Evolutionary conservation across 2,329 filamentous ascomycete genomes (phyloP).

Genomic region (Aspergillus bombycis): DNA sequence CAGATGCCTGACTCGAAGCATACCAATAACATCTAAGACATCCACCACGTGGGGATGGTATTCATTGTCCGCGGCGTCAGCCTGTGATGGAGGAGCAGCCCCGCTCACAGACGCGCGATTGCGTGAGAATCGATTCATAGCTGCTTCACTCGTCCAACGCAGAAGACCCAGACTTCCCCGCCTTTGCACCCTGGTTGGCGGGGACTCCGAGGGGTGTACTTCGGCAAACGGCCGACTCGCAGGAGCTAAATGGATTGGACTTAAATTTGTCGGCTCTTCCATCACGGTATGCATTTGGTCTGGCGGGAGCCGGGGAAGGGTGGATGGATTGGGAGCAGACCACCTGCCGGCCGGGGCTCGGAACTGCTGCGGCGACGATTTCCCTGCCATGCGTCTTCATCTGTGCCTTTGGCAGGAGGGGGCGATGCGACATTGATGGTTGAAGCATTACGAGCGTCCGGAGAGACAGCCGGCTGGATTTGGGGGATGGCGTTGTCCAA

Average conservation of each 20-base stretch:
- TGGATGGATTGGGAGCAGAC: conserved; percentile 30
- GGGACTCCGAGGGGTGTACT: conserved; percentile 19
- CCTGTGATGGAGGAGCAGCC: conserved; percentile 15
- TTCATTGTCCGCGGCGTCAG: conserved; percentile 40
- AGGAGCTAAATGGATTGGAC: conserved; percentile 12
- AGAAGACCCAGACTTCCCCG: conserved; percentile 26
- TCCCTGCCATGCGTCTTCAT: conserved; percentile 31
- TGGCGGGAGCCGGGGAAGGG: conserved; percentile 25
- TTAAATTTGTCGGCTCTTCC: conserved; percentile 36
- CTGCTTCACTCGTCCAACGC: conserved; percentile 38
- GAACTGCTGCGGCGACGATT: conserved; percentile 46
- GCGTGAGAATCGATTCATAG: conserved; percentile 34
- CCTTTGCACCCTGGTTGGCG: conserved; percentile 17
- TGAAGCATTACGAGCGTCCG: conserved; percentile 1
- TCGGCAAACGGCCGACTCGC: conserved; percentile 13
- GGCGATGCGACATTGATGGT: conserved; percentile 11
- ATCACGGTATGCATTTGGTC: conserved; percentile 35
- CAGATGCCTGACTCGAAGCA: conserved; percentile 27
- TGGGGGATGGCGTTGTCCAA: conserved; percentile 13
- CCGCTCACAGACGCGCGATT: conserved; percentile 39
- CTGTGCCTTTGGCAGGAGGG: conserved; percentile 19
- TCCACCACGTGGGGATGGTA: conserved; percentile 68
- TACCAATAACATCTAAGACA: conserved; percentile 70
- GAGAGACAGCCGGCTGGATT: conserved; percentile 11
- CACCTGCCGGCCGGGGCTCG: conserved; percentile 41